Base-by-base conservation (phyloP, 805 yeast genomes). In the Myxozyma melibiosi region DNA sequence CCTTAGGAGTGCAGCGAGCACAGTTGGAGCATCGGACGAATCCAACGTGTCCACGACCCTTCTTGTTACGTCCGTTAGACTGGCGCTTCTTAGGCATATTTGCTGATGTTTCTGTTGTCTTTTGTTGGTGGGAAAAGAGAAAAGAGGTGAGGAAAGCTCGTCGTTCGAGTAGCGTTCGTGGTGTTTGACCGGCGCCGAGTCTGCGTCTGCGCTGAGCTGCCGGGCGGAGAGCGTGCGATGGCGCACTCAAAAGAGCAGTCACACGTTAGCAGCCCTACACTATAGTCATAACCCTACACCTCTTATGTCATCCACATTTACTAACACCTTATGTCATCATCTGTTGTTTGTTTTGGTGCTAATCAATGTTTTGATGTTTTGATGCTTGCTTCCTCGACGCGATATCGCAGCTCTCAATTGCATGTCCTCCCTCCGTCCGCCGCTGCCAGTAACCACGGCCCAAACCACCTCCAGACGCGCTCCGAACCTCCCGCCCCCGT, bases 11-110 rank as follows among this genome's bases (percentile, higher is more conserved):
- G 84, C 96, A 89, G 81, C 96, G 90, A 74, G 97, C 88, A 83
- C 99, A 94, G 97, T 94, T 94, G 77, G 90, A 88, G 85, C 99
- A 94, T 88, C 99, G 91, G 76, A 92, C 97, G 78, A 96, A 96
- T 82, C 88, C 89, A 81, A 89, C 97, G 96, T 94, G 98, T 79
- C 99, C 99, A 90, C 99, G 94, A 79, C 98, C 98, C 84, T 90
- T 91, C 95, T 94, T 94, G 95, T 94, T 94, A 86, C 99, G 92
- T 86, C 99, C 99, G 97, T 91, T 90, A 94, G 97, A 90, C 81
- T 98, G 90, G 91, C 99, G 92, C 98, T 94, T 94, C 90, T 94
- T 94, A 82, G 99, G 98, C 99, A 94, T 94, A 69, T 79, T 85
- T 20, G 51, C 14, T 24, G 39, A 27, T 13, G n/a, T n/a, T n/a